Conservation (phyloP, 306 rosid species). For the Ochetophila trinervis region DNA sequence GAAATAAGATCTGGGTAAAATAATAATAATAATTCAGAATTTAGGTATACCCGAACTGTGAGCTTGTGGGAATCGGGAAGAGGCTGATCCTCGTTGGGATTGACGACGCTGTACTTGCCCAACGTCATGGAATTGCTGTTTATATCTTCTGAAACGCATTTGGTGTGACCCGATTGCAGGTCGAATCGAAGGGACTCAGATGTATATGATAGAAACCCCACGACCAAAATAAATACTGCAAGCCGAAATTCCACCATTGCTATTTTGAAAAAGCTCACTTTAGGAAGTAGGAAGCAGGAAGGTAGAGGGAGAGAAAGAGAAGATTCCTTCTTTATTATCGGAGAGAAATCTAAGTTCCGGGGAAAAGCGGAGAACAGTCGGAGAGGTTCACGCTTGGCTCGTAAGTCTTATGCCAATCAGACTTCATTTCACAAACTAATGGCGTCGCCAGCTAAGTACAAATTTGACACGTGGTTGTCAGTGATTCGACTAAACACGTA, state of each 20-base stretch:
- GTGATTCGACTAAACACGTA: background rate
- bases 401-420: no score
- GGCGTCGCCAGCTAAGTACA: background rate
- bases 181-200: slow-evolving; percentile 83
- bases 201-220: slow-evolving; percentile 41
- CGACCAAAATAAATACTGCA: slow-evolving; percentile 10
- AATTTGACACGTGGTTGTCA: background rate
- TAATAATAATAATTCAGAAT: background rate
- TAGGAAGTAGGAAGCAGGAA: no score
- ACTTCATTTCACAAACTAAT: no score
- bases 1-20: background rate
- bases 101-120: slow-evolving; percentile 68
- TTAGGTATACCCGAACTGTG: slow-evolving; percentile 65
- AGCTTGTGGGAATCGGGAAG: slow-evolving; percentile 64
- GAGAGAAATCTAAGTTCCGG: slow-evolving; percentile 5
- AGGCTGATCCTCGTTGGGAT: slow-evolving; percentile 65
- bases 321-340: slow-evolving; percentile 2
- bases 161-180: slow-evolving; percentile 73
- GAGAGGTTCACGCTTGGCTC: no score
- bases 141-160: slow-evolving; percentile 89
- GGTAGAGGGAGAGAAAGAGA: background rate
- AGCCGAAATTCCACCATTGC: background rate
- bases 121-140: slow-evolving; percentile 84
- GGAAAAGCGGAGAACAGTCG: no score
- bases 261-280: no score